Percentiles rank a stretch among this genome's conserved stretches.
Evolutionary conservation across 176 grass and related monocot genomes (phyloP).

Genomic region (Olyra latifolia): DNA sequence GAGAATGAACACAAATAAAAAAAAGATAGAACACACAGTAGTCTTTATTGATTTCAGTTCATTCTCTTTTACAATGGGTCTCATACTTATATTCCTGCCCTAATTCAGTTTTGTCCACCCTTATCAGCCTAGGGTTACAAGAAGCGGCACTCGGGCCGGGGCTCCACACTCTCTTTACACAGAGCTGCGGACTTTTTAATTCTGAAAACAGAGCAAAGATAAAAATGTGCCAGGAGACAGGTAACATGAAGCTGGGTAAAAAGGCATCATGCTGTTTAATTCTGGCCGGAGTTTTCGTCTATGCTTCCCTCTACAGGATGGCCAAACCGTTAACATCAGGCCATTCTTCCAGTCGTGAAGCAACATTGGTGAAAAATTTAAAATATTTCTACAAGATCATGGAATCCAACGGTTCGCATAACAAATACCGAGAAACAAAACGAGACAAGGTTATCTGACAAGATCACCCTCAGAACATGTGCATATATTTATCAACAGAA

Average conservation of each 20-base stretch:
- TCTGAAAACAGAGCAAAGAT: no score
- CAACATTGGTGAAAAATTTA: not conserved
- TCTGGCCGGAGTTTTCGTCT: constrained; percentile 37
- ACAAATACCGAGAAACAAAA: not conserved
- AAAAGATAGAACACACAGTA: no score
- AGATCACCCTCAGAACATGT: not conserved
- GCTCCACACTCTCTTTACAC: no score
- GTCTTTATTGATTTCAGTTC: no score
- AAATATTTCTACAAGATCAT: not conserved
- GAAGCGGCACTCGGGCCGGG: no score
- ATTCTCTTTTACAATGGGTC: no score
- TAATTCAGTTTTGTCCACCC: no score
- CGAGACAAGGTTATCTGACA: not conserved
- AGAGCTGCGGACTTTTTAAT: no score
- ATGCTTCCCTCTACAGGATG: constrained; percentile 57
- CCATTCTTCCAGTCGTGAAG: constrained; percentile 48
- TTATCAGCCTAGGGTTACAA: no score
- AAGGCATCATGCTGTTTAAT: constrained; percentile 48
- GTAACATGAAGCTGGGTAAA: constrained; percentile 35
- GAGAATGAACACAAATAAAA: no score
- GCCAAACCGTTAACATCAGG: constrained; percentile 8
- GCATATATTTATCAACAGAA: constrained; percentile 34
- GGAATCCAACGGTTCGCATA: not conserved
- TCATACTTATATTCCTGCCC: no score
- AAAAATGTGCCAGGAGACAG: constrained; percentile 45